These are phyloP conservation scores for Wallemia ichthyophaga DNA, from an alignment of 1,284 basidiomycete genomes.

Conservation along the genomic window DNA sequence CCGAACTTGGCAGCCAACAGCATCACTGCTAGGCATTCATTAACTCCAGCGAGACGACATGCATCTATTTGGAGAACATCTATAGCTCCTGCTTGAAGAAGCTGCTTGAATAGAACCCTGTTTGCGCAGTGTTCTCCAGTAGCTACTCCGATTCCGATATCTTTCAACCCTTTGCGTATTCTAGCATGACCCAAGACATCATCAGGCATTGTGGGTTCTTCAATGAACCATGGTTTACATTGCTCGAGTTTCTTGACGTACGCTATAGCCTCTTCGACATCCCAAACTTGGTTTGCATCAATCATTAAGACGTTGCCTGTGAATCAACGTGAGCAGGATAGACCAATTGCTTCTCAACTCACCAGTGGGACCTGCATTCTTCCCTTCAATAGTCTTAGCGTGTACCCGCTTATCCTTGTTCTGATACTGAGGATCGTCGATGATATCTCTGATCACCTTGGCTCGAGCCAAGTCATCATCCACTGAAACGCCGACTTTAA, in stretches of 20 bases:
- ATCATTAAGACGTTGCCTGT: slow-evolving; percentile 63
- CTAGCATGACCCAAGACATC: slow-evolving; percentile 55
- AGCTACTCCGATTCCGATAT: slow-evolving; percentile 56
- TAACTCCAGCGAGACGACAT: slow-evolving; percentile 69
- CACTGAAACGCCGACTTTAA: slow-evolving; percentile 70
- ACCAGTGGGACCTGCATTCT: slow-evolving; percentile 73
- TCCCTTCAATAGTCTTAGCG: slow-evolving; percentile 36
- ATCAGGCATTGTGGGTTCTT: slow-evolving; percentile 78
- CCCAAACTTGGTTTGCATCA: slow-evolving; percentile 92
- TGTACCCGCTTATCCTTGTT: slow-evolving; percentile 29
- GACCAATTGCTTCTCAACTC: no score
- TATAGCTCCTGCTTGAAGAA: slow-evolving; percentile 70
- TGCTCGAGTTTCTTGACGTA: slow-evolving; percentile 52
- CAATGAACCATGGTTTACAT: slow-evolving; percentile 91
- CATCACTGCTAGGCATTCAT: slow-evolving; percentile 72
- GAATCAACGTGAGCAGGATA: no score
- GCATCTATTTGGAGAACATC: slow-evolving; percentile 92
- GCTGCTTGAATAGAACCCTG: slow-evolving; percentile 52
- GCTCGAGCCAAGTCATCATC: slow-evolving; percentile 61
- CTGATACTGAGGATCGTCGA: slow-evolving; percentile 49
- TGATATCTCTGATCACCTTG: slow-evolving; percentile 62
- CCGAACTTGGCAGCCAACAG: slow-evolving; percentile 64
- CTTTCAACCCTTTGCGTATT: slow-evolving; percentile 30
- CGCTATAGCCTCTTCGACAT: slow-evolving; percentile 68
- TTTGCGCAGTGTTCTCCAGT: slow-evolving; percentile 92